Conservation (phyloP, 2,329 filamentous ascomycete species). For the Penicillium sp. region DNA sequence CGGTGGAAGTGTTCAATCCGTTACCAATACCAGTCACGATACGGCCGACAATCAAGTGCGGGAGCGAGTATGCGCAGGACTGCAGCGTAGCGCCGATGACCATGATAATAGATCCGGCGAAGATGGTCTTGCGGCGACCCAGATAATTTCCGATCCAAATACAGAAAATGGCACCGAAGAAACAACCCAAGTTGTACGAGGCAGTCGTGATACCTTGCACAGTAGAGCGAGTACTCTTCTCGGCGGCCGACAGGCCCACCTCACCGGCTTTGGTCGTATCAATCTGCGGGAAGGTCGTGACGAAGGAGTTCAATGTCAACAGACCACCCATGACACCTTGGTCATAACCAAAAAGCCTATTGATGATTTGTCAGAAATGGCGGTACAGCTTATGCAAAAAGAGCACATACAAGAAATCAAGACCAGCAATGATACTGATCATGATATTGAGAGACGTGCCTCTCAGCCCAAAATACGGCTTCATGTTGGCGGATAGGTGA, state of each 20-base stretch:
- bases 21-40: conserved; percentile 55
- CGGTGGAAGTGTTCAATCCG: conserved; percentile 53
- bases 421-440: conserved; percentile 68
- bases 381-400: neutral
- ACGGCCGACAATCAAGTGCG: conserved; percentile 53
- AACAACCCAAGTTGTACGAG: conserved; percentile 51
- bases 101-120: conserved; percentile 50
- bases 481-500: conserved; percentile 22
- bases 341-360: conserved; percentile 60
- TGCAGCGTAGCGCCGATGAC: conserved; percentile 51
- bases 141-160: conserved; percentile 54
- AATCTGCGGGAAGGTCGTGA: conserved; percentile 54
- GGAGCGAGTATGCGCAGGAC: conserved; percentile 46
- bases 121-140: conserved; percentile 52
- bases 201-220: conserved; percentile 44
- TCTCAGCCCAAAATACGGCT: conserved; percentile 62
- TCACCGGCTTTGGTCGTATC: conserved; percentile 42
- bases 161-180: conserved; percentile 50
- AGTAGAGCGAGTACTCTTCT: conserved; percentile 46
- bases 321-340: conserved; percentile 75
- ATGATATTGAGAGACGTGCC: conserved; percentile 66
- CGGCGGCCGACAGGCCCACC: conserved; percentile 18
- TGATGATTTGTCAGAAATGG: neutral
- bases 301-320: conserved; percentile 65
- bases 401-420: conserved; percentile 60